Base-by-base conservation (phyloP, 441 rosid species). In the Sinapis alba region DNA sequence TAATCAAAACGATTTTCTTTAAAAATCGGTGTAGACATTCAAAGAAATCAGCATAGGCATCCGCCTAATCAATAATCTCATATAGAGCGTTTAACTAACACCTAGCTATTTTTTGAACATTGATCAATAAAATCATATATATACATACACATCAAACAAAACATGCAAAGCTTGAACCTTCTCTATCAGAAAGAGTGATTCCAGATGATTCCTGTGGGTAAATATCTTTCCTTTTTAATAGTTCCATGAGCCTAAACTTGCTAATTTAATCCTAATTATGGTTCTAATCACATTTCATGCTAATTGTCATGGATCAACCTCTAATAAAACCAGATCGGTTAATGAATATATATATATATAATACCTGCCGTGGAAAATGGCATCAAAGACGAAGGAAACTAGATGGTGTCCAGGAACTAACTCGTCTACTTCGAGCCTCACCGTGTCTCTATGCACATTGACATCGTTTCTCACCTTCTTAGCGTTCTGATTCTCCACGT, bases 381-480 rank as follows among this genome's bases (percentile, higher is more conserved):
- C 98, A 77, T 95, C 97, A 41, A 93, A 95, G 75, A 85, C 86
- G 77, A 93, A 95, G 72, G 97, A 93, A 50, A 93, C 88, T 84
- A 90, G 76, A 80, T 77, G 88, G 63, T 82, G 87, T 80, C 83
- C 90, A 61, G 92, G 96, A 63, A 83, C 89, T 20, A 69, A 62
- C 78, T 85, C 91, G 69, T 95, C 99, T 26, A 88, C 80, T 67
- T 77, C 85, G 63, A 85, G 78, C 79, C 67, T 85, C 74, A 79
- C 79, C 2, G 70, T 86, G 66, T 91, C 95, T 73, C 85, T 78
- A 74, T 86, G 97, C 71, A 92, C 96, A 77, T 95, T 95, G 72
- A 93, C 93, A 28, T 89, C 95, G 75, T 87, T 93, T 78, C 92
- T 89, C 47, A 95, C 91, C 75, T 91, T 95, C 95, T 87, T 93